Evolutionary conservation across 202 grass and related monocot genomes (phyloP).

Genomic region (Thinopyrum obtusiflorum): DNA sequence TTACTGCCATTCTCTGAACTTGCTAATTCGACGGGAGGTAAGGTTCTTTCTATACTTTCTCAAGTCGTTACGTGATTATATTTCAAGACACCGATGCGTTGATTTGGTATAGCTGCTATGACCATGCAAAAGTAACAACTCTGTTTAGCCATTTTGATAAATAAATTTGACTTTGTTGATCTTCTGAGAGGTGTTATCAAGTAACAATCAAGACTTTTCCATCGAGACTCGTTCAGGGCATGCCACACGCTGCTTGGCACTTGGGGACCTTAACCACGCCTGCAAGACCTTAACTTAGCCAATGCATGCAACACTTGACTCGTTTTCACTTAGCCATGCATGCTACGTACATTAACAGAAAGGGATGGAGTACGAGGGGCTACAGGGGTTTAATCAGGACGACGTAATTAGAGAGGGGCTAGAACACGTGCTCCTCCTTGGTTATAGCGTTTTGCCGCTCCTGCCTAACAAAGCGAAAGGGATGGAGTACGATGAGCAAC

Average conservation of each 20-base stretch:
- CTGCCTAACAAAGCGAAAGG: neutral
- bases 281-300: neutral
- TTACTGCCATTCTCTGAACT: slow-evolving; percentile 91
- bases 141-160: neutral
- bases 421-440: neutral
- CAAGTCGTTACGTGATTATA: neutral
- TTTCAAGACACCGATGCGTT: neutral
- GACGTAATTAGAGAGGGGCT: too few relatives aligned
- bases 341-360: neutral
- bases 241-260: neutral
- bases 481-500: neutral
- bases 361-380: neutral
- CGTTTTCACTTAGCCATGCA: neutral
- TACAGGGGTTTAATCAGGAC: neutral
- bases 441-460: neutral
- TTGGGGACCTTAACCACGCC: neutral
- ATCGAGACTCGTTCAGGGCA: neutral
- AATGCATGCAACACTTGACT: neutral
- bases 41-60: slow-evolving; percentile 7
- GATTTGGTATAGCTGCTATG: neutral
- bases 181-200: neutral
- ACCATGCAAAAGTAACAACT: neutral
- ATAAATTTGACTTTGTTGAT: neutral
- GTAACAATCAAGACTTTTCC: neutral
- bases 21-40: slow-evolving; percentile 94